phyloP scores from a whole-genome alignment of 192 early-diverging fungal genomes.

The Polychytrium aggregatum region DNA sequence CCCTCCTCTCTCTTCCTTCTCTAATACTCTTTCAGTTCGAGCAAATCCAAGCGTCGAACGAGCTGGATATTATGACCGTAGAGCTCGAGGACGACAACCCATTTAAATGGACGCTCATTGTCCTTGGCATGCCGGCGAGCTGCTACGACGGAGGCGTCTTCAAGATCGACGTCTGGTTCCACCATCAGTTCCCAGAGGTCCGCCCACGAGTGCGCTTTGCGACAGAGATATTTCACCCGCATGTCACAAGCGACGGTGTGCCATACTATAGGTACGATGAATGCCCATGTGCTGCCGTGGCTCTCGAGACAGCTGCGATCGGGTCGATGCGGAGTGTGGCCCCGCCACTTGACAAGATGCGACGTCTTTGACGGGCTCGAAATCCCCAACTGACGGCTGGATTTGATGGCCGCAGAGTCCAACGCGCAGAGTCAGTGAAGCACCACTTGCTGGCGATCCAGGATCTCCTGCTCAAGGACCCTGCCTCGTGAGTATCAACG shows the following conservation, averaged over 20 bases:
- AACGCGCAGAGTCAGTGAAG: neutral
- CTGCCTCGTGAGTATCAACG: constrained; percentile 36
- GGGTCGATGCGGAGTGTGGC: neutral
- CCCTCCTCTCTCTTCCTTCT: too few relatives aligned
- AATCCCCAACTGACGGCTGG: neutral
- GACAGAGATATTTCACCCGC: constrained; percentile 48
- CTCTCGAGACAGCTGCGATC: neutral
- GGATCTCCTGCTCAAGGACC: constrained; percentile 9
- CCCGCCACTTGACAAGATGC: neutral
- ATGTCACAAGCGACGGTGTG: constrained; percentile 44
- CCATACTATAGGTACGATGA: constrained; percentile 34
- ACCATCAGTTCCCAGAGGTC: constrained; percentile 41
- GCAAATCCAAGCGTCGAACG: too few relatives aligned
- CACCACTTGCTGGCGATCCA: neutral
- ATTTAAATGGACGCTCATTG: too few relatives aligned
- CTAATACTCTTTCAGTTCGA: too few relatives aligned
- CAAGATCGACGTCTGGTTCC: constrained; percentile 38
- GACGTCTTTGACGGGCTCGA: neutral
- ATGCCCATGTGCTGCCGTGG: neutral
- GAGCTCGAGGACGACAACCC: too few relatives aligned
- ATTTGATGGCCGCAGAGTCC: neutral
- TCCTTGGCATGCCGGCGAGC: constrained; percentile 8
- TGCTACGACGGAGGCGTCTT: constrained; percentile 54
- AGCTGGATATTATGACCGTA: too few relatives aligned
- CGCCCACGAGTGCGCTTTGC: constrained; percentile 39